Conservation (phyloP, 768 basidiomycete genomes). For the Tricholoma matsutake region DNA sequence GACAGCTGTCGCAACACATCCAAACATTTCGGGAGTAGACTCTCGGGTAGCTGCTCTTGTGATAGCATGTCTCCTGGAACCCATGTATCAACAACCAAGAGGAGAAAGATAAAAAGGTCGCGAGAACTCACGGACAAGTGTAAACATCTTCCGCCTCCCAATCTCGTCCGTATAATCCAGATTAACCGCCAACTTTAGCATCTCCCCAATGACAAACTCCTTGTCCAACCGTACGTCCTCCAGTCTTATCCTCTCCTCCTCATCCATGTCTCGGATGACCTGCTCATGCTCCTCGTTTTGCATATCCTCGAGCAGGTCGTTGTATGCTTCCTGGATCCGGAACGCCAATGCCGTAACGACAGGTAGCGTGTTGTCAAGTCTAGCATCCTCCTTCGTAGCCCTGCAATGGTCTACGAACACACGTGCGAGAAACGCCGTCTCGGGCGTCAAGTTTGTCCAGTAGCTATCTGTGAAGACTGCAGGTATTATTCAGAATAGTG, state of each 20-base stretch:
- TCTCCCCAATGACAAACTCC: constrained; percentile 75
- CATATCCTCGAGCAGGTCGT: constrained; percentile 35
- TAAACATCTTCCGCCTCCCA: constrained; percentile 84
- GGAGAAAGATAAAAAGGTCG: background rate
- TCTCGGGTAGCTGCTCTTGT: constrained; percentile 64
- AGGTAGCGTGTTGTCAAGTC: constrained; percentile 71
- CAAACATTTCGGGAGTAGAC: constrained; percentile 68
- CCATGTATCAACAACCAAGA: constrained; percentile 1
- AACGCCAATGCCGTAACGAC: constrained; percentile 83
- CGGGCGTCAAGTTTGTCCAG: constrained; percentile 69
- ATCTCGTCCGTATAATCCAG: constrained; percentile 93
- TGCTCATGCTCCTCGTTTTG: constrained; percentile 21
- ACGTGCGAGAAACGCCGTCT: constrained; percentile 77
- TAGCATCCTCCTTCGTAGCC: constrained; percentile 52
- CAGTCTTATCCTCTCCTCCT: constrained; percentile 35
- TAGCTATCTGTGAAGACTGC: constrained; percentile 49
- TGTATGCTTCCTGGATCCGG: constrained; percentile 68
- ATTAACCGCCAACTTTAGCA: constrained; percentile 73
- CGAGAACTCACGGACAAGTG: constrained; percentile 67
- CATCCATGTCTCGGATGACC: constrained; percentile 20
- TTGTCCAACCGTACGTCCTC: constrained; percentile 49
- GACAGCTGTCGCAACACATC: constrained; percentile 79
- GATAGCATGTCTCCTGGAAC: constrained; percentile 75
- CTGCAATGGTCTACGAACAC: constrained; percentile 81
- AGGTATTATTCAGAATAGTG: background rate